Evolutionary conservation across 75 land plant genomes (phyloP), one percentile per base, ranked within the genome.

Genomic region (Pinus albicaulis): DNA sequence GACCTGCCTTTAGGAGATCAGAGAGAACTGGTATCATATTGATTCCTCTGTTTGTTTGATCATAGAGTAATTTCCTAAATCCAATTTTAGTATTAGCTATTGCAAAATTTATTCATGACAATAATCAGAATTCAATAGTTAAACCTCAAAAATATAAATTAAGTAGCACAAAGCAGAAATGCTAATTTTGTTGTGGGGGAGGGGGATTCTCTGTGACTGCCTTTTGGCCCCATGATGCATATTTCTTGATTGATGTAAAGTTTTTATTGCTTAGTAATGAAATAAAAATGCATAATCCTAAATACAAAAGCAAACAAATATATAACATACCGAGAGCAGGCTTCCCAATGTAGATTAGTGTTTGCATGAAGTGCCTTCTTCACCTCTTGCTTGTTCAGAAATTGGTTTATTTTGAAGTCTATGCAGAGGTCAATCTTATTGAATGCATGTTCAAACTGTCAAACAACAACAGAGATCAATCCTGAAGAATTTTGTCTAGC

Each of bases 331-430:
- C 10, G 11, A 7, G 52, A 48, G 52, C 10, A 48, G 52, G 52
- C 11, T 48, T 48, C 52, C 52, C 52, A 7, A 48, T 48, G 8
- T 48, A 48, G 55, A n/a, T 78, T 83, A 11, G 63, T 75, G 31
- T 85, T 85, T 72, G 86, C 86, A 81, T 85, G 86, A 31, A 84
- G 80, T 25, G 86, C 80, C 61, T 77, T 57, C 52, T 84, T 83
- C 26, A 81, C 86, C 26, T 84, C 73, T 12, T 62, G 58, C 23
- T 55, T 71, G 77, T 84, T 84, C n/a, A 84, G 74, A 63, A 81
- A 84, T 23, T 59, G 36, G 3, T 44, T 17, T 31, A 77, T 68
- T 26, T 78, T n/a, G 38, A 68, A 23, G 23, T 41, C 52, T 56
- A 74, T 56, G 73, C 86, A 84, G 1, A 64, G 86, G 80, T 84